These are phyloP conservation scores for Voacanga thouarsii DNA, from an alignment of 257 asterid genomes.

Conservation along the genomic window DNA sequence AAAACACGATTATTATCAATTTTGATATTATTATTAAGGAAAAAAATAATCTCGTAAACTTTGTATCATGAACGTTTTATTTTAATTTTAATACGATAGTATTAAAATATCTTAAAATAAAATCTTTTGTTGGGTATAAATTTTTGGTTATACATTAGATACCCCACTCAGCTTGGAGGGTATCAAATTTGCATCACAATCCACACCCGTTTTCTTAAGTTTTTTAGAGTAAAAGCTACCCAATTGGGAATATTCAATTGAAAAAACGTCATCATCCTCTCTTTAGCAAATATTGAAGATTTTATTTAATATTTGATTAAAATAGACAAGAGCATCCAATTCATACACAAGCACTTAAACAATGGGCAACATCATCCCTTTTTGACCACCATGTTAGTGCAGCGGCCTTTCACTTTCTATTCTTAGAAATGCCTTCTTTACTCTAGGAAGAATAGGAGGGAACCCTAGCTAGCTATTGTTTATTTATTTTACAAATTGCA, in stretches of 20 bases:
- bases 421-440: conserved; percentile 32
- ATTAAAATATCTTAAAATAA: too few relatives aligned
- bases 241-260: conserved; percentile 15
- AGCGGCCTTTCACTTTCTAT: conserved; percentile 46
- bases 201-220: conserved; percentile 25
- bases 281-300: conserved; percentile 21
- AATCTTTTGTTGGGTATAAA: not conserved
- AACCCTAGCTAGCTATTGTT: not conserved
- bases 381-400: conserved; percentile 52
- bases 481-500: conserved; percentile 7
- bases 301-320: conserved; percentile 8
- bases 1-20: too few relatives aligned
- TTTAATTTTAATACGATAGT: too few relatives aligned
- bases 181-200: conserved; percentile 38
- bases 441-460: not conserved
- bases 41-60: too few relatives aligned
- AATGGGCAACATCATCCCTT: conserved; percentile 13
- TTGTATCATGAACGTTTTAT: too few relatives aligned
- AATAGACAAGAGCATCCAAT: conserved; percentile 44
- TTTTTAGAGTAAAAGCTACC: conserved; percentile 13
- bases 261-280: conserved; percentile 25
- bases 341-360: conserved; percentile 25
- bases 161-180: not conserved
- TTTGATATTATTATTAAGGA: too few relatives aligned
- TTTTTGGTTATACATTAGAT: not conserved